Base-by-base conservation (phyloP, 805 yeast genomes). In the Yarrowia yakushimensis region DNA sequence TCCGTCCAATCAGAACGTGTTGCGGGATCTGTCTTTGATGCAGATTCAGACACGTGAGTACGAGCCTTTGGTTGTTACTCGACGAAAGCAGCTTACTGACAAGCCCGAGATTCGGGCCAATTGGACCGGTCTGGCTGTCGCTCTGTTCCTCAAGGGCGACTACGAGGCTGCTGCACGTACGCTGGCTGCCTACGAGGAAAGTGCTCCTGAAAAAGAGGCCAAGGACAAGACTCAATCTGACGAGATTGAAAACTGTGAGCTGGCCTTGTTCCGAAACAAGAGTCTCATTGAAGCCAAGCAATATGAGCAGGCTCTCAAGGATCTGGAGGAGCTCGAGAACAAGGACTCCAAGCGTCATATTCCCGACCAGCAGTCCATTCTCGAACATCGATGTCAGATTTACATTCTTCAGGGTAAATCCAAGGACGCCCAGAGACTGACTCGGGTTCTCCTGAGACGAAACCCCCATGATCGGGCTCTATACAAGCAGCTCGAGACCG, bases 71-170 rank as follows among this genome's bases (percentile, higher is more conserved):
- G 61, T 55, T 22, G 39, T 55, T 48, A 55, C 61, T 4, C 61
- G 61, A 28, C 25, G 61, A 11, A 55, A 55, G 17, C 61, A 55
- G 22, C 30, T 55, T 22, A 55, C 61, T 10, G 61, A 55, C 27
- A 55, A 55, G 18, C 61, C 61, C 15, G 61, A 55, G 22, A 55
- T 41, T n/a, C 37, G 61, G 9, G 90, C 70, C 90, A 88, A 90
- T 71, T 92, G 97, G 97, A 88, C 96, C 1, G 86, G 87, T 0
- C 79, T 88, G 59, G 97, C 96, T 1, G 80, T 90, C 43, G 96
- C 97, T 0, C 90, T 87, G 71, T 89, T 88, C 72, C 78, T 92
- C 71, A 83, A 82, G 71, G 81, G 82, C 25, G 89, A 91, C 69
- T 81, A 79, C 69, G 78, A 77, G 36, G 83, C 82, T 23, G 93